These are phyloP conservation scores for Abrus precatorius DNA, from an alignment of 306 rosid species.

Conservation along the genomic window DNA sequence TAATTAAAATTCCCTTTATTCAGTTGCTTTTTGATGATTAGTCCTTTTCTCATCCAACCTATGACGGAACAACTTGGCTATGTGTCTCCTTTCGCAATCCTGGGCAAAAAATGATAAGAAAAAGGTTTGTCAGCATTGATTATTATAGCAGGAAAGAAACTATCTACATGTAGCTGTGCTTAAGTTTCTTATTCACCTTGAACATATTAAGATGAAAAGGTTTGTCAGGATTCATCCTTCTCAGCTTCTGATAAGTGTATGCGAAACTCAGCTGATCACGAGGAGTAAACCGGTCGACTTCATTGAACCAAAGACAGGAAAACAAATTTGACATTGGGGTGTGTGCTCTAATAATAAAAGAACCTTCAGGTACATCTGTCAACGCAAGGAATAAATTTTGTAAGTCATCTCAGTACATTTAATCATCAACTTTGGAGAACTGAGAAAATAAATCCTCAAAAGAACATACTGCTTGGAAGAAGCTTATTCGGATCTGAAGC, in stretches of 20 bases:
- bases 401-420: constrained; percentile 20
- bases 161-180: constrained; percentile 29
- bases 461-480: constrained; percentile 86
- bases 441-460: neutral
- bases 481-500: constrained; percentile 79
- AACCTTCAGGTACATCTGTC: constrained; percentile 95
- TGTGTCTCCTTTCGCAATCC: constrained; percentile 96
- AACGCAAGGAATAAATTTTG: neutral
- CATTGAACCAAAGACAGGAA: constrained; percentile 98
- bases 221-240: constrained; percentile 86
- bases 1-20: constrained; percentile 46
- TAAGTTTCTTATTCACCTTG: constrained; percentile 68
- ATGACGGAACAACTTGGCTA: constrained; percentile 92
- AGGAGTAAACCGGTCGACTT: constrained; percentile 92
- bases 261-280: constrained; percentile 99
- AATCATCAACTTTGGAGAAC: constrained; percentile 30
- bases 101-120: constrained; percentile 48
- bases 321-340: constrained; percentile 97
- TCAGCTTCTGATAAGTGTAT: constrained; percentile 89
- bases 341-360: constrained; percentile 93
- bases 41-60: constrained; percentile 75
- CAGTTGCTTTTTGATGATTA: constrained; percentile 37
- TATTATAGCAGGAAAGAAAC: constrained; percentile 20
- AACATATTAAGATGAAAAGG: constrained; percentile 92
- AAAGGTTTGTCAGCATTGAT: neutral